These are phyloP conservation scores for Russula sp. DNA, from an alignment of 768 basidiomycete genomes.

Conservation along the genomic window DNA sequence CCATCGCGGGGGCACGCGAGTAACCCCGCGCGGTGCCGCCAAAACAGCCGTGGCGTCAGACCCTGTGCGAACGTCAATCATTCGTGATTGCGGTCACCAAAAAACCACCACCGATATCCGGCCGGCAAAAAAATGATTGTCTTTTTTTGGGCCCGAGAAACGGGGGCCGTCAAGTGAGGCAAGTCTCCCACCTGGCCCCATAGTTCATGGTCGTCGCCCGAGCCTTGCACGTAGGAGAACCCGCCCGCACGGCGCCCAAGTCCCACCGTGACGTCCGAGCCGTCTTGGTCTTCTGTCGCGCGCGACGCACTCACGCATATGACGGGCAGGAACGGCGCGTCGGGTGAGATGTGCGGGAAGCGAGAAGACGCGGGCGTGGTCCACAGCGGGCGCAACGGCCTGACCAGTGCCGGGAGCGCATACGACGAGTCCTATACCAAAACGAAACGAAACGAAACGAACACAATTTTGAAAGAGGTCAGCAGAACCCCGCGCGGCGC, in stretches of 20 bases:
- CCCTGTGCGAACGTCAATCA: slow-evolving; percentile 43
- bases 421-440: slow-evolving; percentile 72
- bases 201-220: slow-evolving; percentile 90
- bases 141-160: no score
- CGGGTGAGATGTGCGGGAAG: slow-evolving; percentile 38
- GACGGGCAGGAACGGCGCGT: slow-evolving; percentile 52
- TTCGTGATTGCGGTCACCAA: no score
- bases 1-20: slow-evolving; percentile 43
- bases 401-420: slow-evolving; percentile 47
- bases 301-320: slow-evolving; percentile 85
- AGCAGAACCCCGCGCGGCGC: not conserved
- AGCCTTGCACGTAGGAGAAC: slow-evolving; percentile 87
- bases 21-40: slow-evolving; percentile 49
- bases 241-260: slow-evolving; percentile 58
- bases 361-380: slow-evolving; percentile 65
- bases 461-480: not conserved
- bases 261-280: slow-evolving; percentile 39
- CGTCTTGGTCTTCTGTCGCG: slow-evolving; percentile 55
- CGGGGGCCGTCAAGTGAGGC: no score
- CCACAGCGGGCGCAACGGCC: slow-evolving; percentile 82
- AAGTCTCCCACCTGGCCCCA: slow-evolving; percentile 62
- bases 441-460: not conserved
- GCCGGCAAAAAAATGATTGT: no score
- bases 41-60: slow-evolving; percentile 67
- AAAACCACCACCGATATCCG: no score